Percentiles rank a stretch among this genome's conserved stretches.
Conservation (phyloP, 805 yeast species). For the Torulaspora gathmanii region DNA sequence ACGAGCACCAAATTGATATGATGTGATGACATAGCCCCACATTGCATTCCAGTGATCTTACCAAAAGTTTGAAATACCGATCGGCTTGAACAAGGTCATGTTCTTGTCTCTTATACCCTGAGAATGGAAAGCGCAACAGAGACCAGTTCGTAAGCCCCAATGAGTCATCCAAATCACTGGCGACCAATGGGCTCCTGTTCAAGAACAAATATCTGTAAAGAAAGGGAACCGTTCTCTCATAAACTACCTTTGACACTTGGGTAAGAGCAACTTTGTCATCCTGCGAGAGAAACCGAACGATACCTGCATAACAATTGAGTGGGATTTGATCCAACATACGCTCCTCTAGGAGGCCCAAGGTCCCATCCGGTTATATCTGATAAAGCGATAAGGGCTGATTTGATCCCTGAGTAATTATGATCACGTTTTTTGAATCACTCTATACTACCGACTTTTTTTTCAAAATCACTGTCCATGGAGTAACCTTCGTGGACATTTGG, state of each 20-base stretch:
- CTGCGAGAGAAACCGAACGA: slow-evolving; percentile 21
- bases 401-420: not conserved
- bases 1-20: slow-evolving; percentile 28
- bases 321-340: slow-evolving; percentile 28
- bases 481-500: slow-evolving; percentile 75
- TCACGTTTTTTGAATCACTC: not conserved
- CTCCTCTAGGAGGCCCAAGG: too few relatives aligned
- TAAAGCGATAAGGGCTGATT: not conserved
- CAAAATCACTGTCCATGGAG: not conserved
- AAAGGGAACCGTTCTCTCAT: slow-evolving; percentile 16
- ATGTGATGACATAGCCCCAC: slow-evolving; percentile 21
- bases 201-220: slow-evolving; percentile 27
- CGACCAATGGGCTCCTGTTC: slow-evolving; percentile 25
- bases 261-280: slow-evolving; percentile 27
- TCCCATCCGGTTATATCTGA: not conserved
- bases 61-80: slow-evolving; percentile 19
- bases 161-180: slow-evolving; percentile 25
- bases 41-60: slow-evolving; percentile 23
- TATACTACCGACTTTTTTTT: not conserved
- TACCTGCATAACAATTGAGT: slow-evolving; percentile 18
- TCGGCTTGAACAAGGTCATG: slow-evolving; percentile 11
- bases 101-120: slow-evolving; percentile 4
- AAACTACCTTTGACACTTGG: slow-evolving; percentile 21
- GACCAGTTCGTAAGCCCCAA: slow-evolving; percentile 31
- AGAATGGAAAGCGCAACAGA: slow-evolving; percentile 16